Evolutionary conservation across 2,329 filamentous ascomycete species (phyloP).

Genomic region (Tolypocladium guangdongense): DNA sequence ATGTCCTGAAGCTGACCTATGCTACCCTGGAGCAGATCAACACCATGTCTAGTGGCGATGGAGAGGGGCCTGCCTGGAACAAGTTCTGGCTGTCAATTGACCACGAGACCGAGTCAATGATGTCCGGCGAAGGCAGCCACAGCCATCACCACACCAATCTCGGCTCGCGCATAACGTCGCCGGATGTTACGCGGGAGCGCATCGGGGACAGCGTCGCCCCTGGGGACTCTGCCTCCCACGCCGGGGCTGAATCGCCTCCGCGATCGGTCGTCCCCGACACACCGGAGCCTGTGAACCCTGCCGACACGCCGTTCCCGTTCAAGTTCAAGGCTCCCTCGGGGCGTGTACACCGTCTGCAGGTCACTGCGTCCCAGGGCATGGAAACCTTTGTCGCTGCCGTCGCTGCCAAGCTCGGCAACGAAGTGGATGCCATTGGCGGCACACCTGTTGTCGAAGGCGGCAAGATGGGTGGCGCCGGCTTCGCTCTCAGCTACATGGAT

Average conservation of each 20-base stretch:
- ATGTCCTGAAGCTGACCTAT: slow-evolving; percentile 96
- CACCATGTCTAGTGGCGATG: slow-evolving; percentile 79
- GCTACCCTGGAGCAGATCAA: slow-evolving; percentile 97
- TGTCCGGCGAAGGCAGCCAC: slow-evolving; percentile 81
- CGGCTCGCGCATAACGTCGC: slow-evolving; percentile 67
- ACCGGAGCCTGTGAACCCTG: slow-evolving; percentile 40
- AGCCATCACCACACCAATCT: slow-evolving; percentile 54
- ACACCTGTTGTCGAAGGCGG: slow-evolving; percentile 68
- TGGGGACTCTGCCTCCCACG: slow-evolving; percentile 88
- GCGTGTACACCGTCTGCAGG: slow-evolving; percentile 84
- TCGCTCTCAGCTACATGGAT: slow-evolving; percentile 89
- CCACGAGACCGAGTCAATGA: slow-evolving; percentile 88
- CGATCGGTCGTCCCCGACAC: slow-evolving; percentile 47
- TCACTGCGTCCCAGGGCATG: slow-evolving; percentile 70
- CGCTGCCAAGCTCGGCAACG: slow-evolving; percentile 70
- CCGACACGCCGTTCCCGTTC: slow-evolving; percentile 83
- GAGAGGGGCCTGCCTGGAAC: slow-evolving; percentile 95
- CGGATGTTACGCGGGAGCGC: slow-evolving; percentile 61
- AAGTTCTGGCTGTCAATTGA: slow-evolving; percentile 98
- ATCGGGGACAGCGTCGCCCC: slow-evolving; percentile 76
- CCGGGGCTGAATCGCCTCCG: slow-evolving; percentile 67
- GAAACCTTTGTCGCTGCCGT: slow-evolving; percentile 68
- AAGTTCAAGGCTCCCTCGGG: slow-evolving; percentile 98
- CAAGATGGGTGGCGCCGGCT: slow-evolving; percentile 65
- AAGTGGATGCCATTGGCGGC: slow-evolving; percentile 77